These are phyloP conservation scores for Pythium grandisporangium DNA, from an alignment of 352 stramenopile species.

Conservation along the genomic window DNA sequence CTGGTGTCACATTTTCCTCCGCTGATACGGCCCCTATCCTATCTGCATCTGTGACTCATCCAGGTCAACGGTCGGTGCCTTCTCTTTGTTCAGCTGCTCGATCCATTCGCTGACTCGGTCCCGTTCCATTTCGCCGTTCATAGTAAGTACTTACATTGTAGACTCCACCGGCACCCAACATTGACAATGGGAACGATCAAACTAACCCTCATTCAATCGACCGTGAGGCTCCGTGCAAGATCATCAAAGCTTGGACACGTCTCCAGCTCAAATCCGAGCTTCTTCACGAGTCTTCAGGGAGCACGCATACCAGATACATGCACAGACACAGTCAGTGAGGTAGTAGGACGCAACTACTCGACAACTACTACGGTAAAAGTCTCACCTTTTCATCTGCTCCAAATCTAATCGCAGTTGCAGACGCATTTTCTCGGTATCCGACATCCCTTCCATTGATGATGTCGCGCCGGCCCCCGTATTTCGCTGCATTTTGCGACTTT, in stretches of 20 bases:
- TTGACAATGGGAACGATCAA: neutral
- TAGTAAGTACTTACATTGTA: too few relatives aligned
- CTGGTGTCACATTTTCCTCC: too few relatives aligned
- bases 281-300: conserved; percentile 29
- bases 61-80: too few relatives aligned
- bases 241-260: conserved; percentile 14
- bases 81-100: too few relatives aligned
- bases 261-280: conserved; percentile 33
- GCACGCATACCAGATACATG: neutral
- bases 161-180: too few relatives aligned
- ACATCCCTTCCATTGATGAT: conserved; percentile 27
- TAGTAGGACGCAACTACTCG: too few relatives aligned
- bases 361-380: too few relatives aligned
- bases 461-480: conserved; percentile 14
- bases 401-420: conserved; percentile 72
- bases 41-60: too few relatives aligned
- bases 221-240: neutral
- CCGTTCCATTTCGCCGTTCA: too few relatives aligned
- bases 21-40: too few relatives aligned
- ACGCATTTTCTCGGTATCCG: conserved; percentile 83
- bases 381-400: conserved; percentile 59
- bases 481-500: conserved; percentile 78
- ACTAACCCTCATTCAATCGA: neutral
- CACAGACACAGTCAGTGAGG: too few relatives aligned
- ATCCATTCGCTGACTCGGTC: too few relatives aligned